phyloP scores from a whole-genome alignment of 805 yeast genomes.

The Candida rishiriensis region DNA sequence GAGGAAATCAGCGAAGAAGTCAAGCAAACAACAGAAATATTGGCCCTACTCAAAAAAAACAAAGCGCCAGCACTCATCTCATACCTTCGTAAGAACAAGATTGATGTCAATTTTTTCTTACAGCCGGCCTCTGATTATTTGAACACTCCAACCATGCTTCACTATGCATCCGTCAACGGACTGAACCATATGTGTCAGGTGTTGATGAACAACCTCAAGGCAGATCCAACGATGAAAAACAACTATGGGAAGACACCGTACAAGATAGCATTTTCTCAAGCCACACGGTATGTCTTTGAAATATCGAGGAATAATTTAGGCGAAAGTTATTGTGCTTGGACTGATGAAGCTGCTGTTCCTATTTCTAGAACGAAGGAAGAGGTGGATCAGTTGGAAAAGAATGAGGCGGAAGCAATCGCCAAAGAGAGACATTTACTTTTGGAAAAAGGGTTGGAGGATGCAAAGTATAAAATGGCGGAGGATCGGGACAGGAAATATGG shows the following conservation, averaged over 20 bases:
- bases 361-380: slow-evolving; percentile 54
- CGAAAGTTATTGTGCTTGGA: slow-evolving; percentile 69
- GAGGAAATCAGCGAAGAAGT: slow-evolving; percentile 34
- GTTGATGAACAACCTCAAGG: slow-evolving; percentile 58
- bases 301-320: slow-evolving; percentile 64
- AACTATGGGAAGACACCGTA: slow-evolving; percentile 58
- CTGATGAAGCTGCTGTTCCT: slow-evolving; percentile 52
- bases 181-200: slow-evolving; percentile 62
- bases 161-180: slow-evolving; percentile 69
- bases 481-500: slow-evolving; percentile 27
- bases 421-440: slow-evolving; percentile 37
- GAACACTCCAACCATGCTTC: slow-evolving; percentile 69
- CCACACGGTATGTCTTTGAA: slow-evolving; percentile 56
- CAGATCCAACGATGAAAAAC: slow-evolving; percentile 61
- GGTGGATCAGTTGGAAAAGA: slow-evolving; percentile 38
- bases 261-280: slow-evolving; percentile 52
- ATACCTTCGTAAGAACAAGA: slow-evolving; percentile 53
- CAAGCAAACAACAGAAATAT: slow-evolving; percentile 52
- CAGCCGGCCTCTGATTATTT: slow-evolving; percentile 50
- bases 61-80: slow-evolving; percentile 70
- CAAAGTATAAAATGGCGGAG: slow-evolving; percentile 36
- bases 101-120: slow-evolving; percentile 49
- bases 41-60: slow-evolving; percentile 60
- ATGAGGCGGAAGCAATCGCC: slow-evolving; percentile 32
- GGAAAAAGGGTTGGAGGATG: slow-evolving; percentile 38